These are phyloP conservation scores for Mycena pura DNA, from an alignment of 768 basidiomycete species.

Conservation along the genomic window DNA sequence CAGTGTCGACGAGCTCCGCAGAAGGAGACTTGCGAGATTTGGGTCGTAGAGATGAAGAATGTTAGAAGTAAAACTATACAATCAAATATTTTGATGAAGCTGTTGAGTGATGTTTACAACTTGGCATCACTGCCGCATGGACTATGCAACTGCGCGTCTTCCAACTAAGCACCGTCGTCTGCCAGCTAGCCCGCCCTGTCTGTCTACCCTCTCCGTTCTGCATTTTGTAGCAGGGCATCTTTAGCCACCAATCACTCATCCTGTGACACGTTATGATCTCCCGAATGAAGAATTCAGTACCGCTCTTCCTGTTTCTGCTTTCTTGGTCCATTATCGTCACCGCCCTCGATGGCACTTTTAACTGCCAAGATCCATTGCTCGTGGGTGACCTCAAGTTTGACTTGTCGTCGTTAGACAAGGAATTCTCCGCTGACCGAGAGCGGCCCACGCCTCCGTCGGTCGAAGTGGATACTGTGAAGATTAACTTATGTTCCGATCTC, in stretches of 20 bases:
- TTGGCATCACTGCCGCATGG: too few species aligned
- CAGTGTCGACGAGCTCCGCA: constrained; percentile 23
- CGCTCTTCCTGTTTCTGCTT: constrained; percentile 17
- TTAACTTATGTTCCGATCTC: constrained; percentile 74
- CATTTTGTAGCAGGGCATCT: too few species aligned
- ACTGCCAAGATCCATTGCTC: constrained; percentile 58
- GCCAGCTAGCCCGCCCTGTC: too few species aligned
- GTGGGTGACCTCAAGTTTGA: constrained; percentile 60
- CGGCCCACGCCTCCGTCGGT: constrained; percentile 69
- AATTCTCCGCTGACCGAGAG: constrained; percentile 56
- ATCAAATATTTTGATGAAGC: too few species aligned
- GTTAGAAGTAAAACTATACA: too few species aligned
- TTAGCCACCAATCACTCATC: too few species aligned
- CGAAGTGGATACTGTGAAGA: constrained; percentile 63
- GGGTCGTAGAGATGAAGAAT: constrained; percentile 5
- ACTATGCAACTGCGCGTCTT: too few species aligned
- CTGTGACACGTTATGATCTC: constrained; percentile 4
- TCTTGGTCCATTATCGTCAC: not conserved
- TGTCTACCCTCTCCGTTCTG: too few species aligned
- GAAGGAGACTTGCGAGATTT: constrained; percentile 26
- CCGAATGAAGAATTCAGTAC: constrained; percentile 19
- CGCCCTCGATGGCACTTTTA: constrained; percentile 35
- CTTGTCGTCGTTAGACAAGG: constrained; percentile 60
- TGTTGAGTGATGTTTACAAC: too few species aligned
- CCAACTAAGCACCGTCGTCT: too few species aligned